Evolutionary conservation across 176 grass and related monocot species (phyloP).

Genomic region (Ensete ventricosum): DNA sequence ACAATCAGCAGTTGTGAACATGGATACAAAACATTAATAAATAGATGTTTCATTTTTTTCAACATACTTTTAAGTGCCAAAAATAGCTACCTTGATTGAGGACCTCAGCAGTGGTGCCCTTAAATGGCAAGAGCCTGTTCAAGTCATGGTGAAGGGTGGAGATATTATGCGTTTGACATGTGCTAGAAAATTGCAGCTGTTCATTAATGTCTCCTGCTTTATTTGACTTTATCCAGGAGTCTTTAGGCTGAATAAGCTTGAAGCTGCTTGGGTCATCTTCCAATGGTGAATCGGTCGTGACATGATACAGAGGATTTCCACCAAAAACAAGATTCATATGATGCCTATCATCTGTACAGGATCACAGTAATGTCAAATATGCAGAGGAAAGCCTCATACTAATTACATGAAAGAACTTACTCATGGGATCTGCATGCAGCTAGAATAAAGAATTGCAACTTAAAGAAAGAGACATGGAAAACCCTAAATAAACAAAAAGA

Average conservation of each 20-base stretch:
- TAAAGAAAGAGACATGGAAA: not conserved
- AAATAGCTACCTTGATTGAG: slow-evolving; percentile 28
- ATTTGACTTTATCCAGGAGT: slow-evolving; percentile 1
- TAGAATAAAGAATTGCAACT: not conserved
- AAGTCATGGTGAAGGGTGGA: slow-evolving; percentile 34
- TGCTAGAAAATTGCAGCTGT: slow-evolving; percentile 16
- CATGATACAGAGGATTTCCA: not conserved
- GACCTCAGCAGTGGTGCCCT: slow-evolving; percentile 41
- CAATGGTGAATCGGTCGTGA: not conserved
- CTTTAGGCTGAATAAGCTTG: not conserved
- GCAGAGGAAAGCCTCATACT: not conserved
- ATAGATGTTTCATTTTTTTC: no score
- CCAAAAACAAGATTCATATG: slow-evolving; percentile 4
- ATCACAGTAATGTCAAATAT: no score
- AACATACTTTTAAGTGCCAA: not conserved
- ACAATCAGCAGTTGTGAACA: no score
- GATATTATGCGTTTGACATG: slow-evolving; percentile 28
- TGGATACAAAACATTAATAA: no score
- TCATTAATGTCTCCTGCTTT: not conserved
- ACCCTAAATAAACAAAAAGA: no score
- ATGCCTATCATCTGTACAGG: not conserved
- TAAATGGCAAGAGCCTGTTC: slow-evolving; percentile 48
- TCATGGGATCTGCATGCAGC: no score
- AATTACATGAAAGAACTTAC: not conserved
- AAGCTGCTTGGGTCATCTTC: not conserved